Evolutionary conservation across 306 rosid species (phyloP), one percentile per base, ranked within the genome.

Genomic region (Cucurbita maxima): DNA sequence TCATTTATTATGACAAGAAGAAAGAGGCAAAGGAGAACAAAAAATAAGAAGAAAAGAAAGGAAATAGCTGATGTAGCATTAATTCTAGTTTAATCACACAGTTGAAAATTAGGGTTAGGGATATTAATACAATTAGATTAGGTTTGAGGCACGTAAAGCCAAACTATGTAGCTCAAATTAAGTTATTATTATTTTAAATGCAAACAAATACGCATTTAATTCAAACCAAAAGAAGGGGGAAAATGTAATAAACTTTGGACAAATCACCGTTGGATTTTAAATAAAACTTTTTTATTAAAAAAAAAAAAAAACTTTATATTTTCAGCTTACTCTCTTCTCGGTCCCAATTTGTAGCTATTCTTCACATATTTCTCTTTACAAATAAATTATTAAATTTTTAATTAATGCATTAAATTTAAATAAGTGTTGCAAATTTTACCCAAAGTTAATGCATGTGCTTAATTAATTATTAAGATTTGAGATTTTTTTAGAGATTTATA

Each of bases 11-110:
- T 4, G 50, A 40, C 30, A 10, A 4, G 30, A 4, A 62, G 69
- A 62, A 63, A 40, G 14, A 40, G 15, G 34, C 36, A 63, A 10
- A 40, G 41, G 15, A 41, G 36, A 18, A n/a, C 0, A 63, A 41
- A 63, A 20, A 18, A 18, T n/a, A 43, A 18, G 52, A 43, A 61
- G 69, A 61, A 60, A 61, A 8, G 22, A 8, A 8, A 10, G 34
- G 10, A 40, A 43, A 64, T 22, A 68, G 56, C 20, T 68, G 41
- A 68, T 68, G 73, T 68, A 68, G 73, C 73, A 22, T 68, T 68
- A 22, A 68, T 45, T 68, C 7, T 68, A 25, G n/a, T 68, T 68
- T 68, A 45, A 68, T 45, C 56, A 45, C 56, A 47, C 41, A 14
- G 22, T 68, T 68, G 73, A 68, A 68, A 68, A 1, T 45, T 41